These are phyloP conservation scores for Rhizopogon roseolus DNA, from an alignment of 768 basidiomycete genomes.

Conservation along the genomic window DNA sequence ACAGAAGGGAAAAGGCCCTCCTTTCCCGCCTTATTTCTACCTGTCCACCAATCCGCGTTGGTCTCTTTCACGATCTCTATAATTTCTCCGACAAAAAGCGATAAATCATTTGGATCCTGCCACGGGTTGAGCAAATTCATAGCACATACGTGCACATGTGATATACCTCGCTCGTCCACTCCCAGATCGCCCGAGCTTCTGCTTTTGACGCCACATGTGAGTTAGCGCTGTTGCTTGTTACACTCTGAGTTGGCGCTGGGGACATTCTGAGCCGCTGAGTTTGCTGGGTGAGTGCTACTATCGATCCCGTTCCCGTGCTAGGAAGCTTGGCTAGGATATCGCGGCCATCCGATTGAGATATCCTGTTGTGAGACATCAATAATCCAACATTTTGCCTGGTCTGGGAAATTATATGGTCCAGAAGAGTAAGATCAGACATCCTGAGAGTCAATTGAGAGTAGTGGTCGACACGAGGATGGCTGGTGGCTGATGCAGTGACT, in stretches of 20 bases:
- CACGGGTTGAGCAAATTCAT: constrained; percentile 4
- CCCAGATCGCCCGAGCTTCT: constrained; percentile 26
- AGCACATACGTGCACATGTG: not conserved
- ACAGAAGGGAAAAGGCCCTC: constrained; percentile 77
- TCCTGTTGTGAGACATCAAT: constrained; percentile 37
- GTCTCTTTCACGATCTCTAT: constrained; percentile 79
- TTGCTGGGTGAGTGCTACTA: constrained; percentile 17
- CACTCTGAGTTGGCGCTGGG: constrained; percentile 5
- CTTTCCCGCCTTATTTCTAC: constrained; percentile 50
- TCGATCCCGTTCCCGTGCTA: constrained; percentile 12
- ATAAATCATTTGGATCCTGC: constrained; percentile 74
- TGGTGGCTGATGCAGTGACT: not conserved
- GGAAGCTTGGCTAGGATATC: constrained; percentile 36
- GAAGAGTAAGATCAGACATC: constrained; percentile 20
- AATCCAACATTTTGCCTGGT: constrained; percentile 43
- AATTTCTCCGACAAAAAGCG: constrained; percentile 68
- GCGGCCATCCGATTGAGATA: constrained; percentile 34
- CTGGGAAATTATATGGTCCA: constrained; percentile 39
- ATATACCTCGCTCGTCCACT: constrained; percentile 25
- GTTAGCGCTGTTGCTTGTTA: not conserved
- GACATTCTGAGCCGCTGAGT: constrained; percentile 21
- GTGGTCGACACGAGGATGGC: not conserved
- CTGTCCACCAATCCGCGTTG: constrained; percentile 91
- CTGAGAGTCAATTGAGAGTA: not conserved
- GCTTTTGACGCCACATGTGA: constrained; percentile 4